phyloP scores from a whole-genome alignment of 73 alveolate genomes.

The Tetrahymena elliotti region DNA sequence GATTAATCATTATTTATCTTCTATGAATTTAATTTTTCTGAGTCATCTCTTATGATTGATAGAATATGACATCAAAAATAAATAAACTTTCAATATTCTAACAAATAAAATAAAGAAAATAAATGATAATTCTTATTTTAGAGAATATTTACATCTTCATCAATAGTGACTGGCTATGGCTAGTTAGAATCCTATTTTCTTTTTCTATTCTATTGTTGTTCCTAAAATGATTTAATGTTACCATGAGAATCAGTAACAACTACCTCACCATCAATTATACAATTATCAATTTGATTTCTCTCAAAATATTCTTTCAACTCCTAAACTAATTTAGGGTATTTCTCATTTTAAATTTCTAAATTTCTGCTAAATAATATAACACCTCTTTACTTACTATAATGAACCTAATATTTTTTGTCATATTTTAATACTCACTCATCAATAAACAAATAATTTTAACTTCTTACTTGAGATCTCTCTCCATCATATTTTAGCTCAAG shows the following conservation, averaged over 20 bases:
- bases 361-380: slow-evolving; percentile 65
- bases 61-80: neutral
- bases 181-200: neutral
- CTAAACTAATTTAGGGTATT: slow-evolving; percentile 51
- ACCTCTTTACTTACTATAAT: slow-evolving; percentile 51
- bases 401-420: no score
- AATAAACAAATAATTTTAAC: no score
- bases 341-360: slow-evolving; percentile 67
- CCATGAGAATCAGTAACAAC: slow-evolving; percentile 53
- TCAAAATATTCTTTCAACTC: slow-evolving; percentile 51
- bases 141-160: slow-evolving; percentile 41
- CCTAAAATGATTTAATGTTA: slow-evolving; percentile 55
- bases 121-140: slow-evolving; percentile 33
- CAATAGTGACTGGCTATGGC: slow-evolving; percentile 17
- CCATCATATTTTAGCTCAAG: slow-evolving; percentile 91
- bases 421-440: no score
- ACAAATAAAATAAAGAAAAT: slow-evolving; percentile 47
- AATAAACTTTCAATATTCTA: slow-evolving; percentile 51
- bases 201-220: slow-evolving; percentile 7
- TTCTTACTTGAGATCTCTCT: slow-evolving; percentile 76
- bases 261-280: slow-evolving; percentile 47
- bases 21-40: neutral
- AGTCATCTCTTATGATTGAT: neutral
- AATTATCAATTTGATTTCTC: slow-evolving; percentile 20
- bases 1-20: neutral